Conservation (phyloP, 768 basidiomycete species). For the Serendipita vermifera region DNA sequence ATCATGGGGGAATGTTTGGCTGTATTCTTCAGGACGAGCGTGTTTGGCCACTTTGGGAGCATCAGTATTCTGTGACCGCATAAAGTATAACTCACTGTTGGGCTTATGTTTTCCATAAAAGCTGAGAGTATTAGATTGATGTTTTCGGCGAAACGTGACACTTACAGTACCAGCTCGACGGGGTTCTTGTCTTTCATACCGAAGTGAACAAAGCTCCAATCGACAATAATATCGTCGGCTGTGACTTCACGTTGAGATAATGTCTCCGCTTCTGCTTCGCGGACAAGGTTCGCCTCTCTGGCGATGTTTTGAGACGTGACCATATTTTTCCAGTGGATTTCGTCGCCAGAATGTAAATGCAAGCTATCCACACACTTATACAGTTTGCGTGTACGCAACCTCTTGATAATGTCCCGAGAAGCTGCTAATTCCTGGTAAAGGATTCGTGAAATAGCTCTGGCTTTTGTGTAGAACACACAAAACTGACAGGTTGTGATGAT, state of each 20-base stretch:
- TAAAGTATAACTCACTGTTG: constrained; percentile 31
- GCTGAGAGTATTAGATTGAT: constrained; percentile 29
- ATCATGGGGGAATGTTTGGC: constrained; percentile 45
- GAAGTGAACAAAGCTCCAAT: constrained; percentile 54
- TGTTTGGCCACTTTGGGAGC: constrained; percentile 27
- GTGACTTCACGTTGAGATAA: not conserved
- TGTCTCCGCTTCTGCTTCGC: not conserved
- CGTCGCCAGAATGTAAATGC: constrained; percentile 28
- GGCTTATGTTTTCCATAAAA: constrained; percentile 62
- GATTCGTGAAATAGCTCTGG: not conserved
- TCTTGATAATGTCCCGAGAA: constrained; percentile 47
- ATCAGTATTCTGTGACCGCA: not conserved
- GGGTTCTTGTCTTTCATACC: constrained; percentile 64
- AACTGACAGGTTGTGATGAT: constrained; percentile 36
- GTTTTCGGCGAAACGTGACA: not conserved
- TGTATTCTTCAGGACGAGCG: constrained; percentile 45
- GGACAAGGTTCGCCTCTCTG: constrained; percentile 27
- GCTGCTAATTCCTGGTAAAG: constrained; percentile 40
- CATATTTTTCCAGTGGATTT: constrained; percentile 18
- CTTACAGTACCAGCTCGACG: constrained; percentile 27
- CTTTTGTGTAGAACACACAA: not conserved
- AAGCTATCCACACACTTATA: constrained; percentile 62
- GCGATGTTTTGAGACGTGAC: constrained; percentile 33
- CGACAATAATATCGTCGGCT: constrained; percentile 44
- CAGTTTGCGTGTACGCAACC: constrained; percentile 49